Conservation (phyloP, 257 asterid genomes). For the Vinca minor region DNA sequence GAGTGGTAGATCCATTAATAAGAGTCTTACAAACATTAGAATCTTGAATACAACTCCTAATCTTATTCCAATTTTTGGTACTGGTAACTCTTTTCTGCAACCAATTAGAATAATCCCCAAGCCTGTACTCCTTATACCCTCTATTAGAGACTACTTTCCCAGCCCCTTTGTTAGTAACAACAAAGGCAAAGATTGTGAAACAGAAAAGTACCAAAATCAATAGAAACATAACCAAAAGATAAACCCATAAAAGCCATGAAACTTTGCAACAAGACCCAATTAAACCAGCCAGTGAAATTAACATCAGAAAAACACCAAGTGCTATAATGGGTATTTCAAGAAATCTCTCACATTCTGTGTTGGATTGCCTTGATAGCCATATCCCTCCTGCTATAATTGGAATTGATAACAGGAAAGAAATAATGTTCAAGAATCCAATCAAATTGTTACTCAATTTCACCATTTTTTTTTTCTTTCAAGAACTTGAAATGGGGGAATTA, state of each 20-base stretch:
- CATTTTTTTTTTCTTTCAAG: constrained; percentile 27
- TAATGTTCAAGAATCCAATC: constrained; percentile 55
- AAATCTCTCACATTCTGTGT: constrained; percentile 72
- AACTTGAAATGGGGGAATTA: not conserved
- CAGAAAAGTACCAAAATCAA: constrained; percentile 53
- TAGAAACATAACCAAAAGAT: constrained; percentile 71
- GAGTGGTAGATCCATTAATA: constrained; percentile 27
- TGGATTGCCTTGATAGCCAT: constrained; percentile 64
- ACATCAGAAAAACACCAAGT: constrained; percentile 58
- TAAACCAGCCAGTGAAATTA: constrained; percentile 73
- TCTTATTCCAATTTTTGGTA: constrained; percentile 43
- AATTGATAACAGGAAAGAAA: constrained; percentile 56
- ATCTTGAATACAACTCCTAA: constrained; percentile 61
- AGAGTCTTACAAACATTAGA: constrained; percentile 58
- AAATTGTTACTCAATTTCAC: constrained; percentile 68
- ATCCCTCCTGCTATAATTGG: constrained; percentile 79
- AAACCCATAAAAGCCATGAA: constrained; percentile 72
- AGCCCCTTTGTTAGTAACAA: constrained; percentile 82
- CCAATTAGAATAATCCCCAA: constrained; percentile 83
- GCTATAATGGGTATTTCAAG: constrained; percentile 70
- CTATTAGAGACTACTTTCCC: constrained; percentile 46
- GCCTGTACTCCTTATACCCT: constrained; percentile 75
- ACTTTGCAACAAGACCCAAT: constrained; percentile 78
- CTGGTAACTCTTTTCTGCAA: constrained; percentile 65
- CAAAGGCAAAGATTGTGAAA: constrained; percentile 87